phyloP scores from a whole-genome alignment of 345 rosid species.

The Pistacia atlantica region DNA sequence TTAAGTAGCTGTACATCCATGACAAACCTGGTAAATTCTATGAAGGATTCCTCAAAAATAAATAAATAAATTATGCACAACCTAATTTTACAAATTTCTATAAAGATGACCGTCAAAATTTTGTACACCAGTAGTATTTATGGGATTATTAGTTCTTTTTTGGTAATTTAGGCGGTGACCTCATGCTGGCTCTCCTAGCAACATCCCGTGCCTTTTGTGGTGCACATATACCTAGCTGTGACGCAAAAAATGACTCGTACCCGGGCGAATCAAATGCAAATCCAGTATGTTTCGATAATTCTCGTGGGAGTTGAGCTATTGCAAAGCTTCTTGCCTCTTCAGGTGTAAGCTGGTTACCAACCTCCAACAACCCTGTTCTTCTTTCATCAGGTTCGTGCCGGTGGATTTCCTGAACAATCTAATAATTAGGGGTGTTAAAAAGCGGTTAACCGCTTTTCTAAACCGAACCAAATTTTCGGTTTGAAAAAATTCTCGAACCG shows the following conservation, averaged over 20 bases:
- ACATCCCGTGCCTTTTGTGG: constrained; percentile 99
- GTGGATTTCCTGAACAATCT: constrained; percentile 90
- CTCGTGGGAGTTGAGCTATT: constrained; percentile 82
- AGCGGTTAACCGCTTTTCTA: too few relatives aligned
- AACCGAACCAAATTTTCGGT: too few relatives aligned
- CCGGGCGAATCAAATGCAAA: constrained; percentile 98
- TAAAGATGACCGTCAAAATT: constrained; percentile 7
- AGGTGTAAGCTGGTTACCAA: constrained; percentile 61
- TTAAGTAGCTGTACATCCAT: too few relatives aligned
- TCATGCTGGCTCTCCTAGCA: constrained; percentile 91
- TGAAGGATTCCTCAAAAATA: too few relatives aligned
- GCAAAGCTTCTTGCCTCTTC: constrained; percentile 87
- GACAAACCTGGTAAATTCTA: too few relatives aligned
- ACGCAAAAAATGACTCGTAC: constrained; percentile 93
- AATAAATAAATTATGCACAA: neutral
- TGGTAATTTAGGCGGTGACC: constrained; percentile 51
- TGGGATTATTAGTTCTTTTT: constrained; percentile 34
- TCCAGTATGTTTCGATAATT: constrained; percentile 85
- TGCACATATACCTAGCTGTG: constrained; percentile 80
- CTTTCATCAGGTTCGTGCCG: constrained; percentile 62
- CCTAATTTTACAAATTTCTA: constrained; percentile 25
- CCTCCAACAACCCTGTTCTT: constrained; percentile 48
- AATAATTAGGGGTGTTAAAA: constrained; percentile 42
- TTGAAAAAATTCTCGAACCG: too few relatives aligned
- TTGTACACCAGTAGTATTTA: constrained; percentile 8